Evolutionary conservation across 352 stramenopile genomes (phyloP).

Genomic region (Phytophthora uliginosa): DNA sequence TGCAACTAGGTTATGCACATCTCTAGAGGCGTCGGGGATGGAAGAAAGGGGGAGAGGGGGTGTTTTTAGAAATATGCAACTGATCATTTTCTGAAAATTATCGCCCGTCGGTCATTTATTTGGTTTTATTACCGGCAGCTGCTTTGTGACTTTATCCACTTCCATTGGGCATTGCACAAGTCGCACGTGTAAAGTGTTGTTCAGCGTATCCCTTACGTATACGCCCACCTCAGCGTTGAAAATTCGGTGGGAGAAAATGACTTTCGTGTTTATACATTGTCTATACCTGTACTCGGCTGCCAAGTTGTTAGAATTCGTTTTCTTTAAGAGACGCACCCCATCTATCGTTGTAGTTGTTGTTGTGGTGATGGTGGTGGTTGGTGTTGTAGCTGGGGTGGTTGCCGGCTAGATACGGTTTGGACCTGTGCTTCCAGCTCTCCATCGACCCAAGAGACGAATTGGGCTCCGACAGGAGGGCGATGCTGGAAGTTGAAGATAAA

Average conservation of each 20-base stretch:
- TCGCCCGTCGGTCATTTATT: no score
- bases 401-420: conserved; percentile 30
- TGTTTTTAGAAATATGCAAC: no score
- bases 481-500: conserved; percentile 67
- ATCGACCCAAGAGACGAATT: conserved; percentile 42
- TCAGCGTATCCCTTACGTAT: conserved; percentile 2
- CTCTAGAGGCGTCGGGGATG: no score
- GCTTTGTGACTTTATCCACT: no score
- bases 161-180: conserved; percentile 23
- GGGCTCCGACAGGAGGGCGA: conserved; percentile 66
- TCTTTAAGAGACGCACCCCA: conserved; percentile 49
- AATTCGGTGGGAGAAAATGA: not conserved
- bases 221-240: not conserved
- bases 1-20: not conserved
- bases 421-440: conserved; percentile 34
- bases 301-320: conserved; percentile 34
- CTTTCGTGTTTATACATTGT: conserved; percentile 28
- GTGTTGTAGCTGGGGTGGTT: conserved; percentile 24
- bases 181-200: conserved; percentile 7
- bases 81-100: no score
- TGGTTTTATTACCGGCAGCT: no score
- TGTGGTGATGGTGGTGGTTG: not conserved
- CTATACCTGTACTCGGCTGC: conserved; percentile 17
- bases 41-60: no score
- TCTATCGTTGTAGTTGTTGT: conserved; percentile 21